Percentiles rank a stretch among this genome's conserved stretches.
phyloP scores from a whole-genome alignment of 169 alveolate species.

The Cryptosporidium viatorum region DNA sequence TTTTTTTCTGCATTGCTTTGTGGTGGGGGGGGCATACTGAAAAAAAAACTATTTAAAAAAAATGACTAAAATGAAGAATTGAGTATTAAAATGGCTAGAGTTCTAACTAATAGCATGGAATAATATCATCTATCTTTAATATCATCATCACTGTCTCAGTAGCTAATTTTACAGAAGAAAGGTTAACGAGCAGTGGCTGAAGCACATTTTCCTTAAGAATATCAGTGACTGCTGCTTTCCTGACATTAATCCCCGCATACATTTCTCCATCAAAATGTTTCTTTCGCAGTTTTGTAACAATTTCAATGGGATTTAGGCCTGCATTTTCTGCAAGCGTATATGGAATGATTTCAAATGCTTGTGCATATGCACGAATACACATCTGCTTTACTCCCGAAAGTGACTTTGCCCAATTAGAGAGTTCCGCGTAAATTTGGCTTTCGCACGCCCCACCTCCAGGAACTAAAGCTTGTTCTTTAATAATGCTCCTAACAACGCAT shows the following conservation, averaged over 20 bases:
- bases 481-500: conserved; percentile 97
- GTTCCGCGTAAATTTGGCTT: conserved; percentile 89
- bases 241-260: conserved; percentile 94
- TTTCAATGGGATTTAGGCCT: conserved; percentile 96
- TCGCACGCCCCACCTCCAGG: conserved; percentile 99
- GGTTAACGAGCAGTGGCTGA: conserved; percentile 97
- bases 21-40: neutral
- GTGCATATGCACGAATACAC: conserved; percentile 96
- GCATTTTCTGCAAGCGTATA: conserved; percentile 99
- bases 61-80: neutral
- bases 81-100: neutral
- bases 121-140: conserved; percentile 98
- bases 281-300: conserved; percentile 95
- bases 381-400: conserved; percentile 95
- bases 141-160: conserved; percentile 99
- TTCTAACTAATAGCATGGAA: conserved; percentile 76
- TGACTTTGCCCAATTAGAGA: conserved; percentile 84
- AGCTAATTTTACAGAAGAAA: conserved; percentile 95
- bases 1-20: neutral
- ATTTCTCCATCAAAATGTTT: conserved; percentile 92
- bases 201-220: conserved; percentile 94
- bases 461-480: conserved; percentile 94
- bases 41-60: neutral
- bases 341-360: conserved; percentile 98
- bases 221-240: conserved; percentile 90